Base-by-base conservation (phyloP, 2,329 filamentous ascomycete genomes). In the Fusarium mundagurra region DNA sequence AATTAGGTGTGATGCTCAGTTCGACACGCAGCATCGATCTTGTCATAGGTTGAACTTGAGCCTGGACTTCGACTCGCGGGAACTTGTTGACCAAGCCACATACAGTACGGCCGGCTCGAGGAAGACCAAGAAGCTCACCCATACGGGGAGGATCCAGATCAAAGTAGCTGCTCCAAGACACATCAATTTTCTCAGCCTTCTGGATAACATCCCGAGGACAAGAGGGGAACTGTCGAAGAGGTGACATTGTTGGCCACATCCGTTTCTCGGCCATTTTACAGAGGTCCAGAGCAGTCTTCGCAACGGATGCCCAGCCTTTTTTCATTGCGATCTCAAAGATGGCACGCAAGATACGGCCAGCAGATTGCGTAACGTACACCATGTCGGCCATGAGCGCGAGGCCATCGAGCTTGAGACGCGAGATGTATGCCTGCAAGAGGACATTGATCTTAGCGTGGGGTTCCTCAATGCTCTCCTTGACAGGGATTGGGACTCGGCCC, bases 261-360 rank as follows among this genome's bases (percentile, higher is more conserved):
- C 97, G 90, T 87, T 98, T 98, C 86, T 99, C 96, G 1, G 96
- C 96, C 94, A 98, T 98, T 86, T 99, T 99, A 85, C 97, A 99
- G 61, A 99, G 88, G 78, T 98, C 94, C 47, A 99, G 87, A 1
- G 96, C 95, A 71, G 93, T 94, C 85, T 96, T 98, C 14, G 96
- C 94, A 8, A 98, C 96, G 22, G 92, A 92, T 2, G 96, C 91
- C 96, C 96, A 99, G 39, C 96, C 96, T 83, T 98, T 98, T 85
- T 96, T 97, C 75, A 99, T 85, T n/a, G 94, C 93, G 62, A 99
- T 98, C 84, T 99, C 97, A 76, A 98, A 99, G 57, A 99, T 92
- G 0, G 96, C 96, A 64, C 96, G 92, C 51, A 99, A 86, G 77
- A 99, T 98, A 89, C 96, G 94, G 38, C 96, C 96, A 57, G 96